Conservation (phyloP, 257 asterid species). For the Nicotiana attenuata region DNA sequence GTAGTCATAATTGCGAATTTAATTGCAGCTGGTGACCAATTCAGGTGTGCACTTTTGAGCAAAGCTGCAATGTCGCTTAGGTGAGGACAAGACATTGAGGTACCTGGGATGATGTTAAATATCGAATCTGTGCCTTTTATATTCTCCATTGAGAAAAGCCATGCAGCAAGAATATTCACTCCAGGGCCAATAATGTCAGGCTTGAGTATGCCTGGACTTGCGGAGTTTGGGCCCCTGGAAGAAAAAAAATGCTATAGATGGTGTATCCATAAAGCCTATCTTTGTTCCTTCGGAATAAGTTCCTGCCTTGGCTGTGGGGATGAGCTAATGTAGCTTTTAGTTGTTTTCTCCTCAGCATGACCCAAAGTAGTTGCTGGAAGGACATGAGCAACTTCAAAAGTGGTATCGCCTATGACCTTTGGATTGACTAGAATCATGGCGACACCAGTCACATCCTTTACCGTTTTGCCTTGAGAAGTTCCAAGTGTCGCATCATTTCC, state of each 20-base stretch:
- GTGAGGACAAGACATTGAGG: conserved; percentile 3
- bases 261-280: background rate
- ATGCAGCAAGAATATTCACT: background rate
- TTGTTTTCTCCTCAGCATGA: background rate
- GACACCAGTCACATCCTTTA: conserved; percentile 32
- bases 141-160: background rate
- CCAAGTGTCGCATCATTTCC: too few relatives aligned
- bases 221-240: background rate
- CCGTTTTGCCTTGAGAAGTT: conserved; percentile 19
- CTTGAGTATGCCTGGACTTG: background rate
- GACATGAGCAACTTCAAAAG: background rate
- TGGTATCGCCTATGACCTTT: too few relatives aligned
- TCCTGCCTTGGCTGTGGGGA: background rate
- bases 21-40: background rate
- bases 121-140: background rate
- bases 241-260: too few relatives aligned
- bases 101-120: background rate
- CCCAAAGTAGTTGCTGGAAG: background rate
- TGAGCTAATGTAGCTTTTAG: background rate
- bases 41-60: background rate
- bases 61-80: background rate
- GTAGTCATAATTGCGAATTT: background rate
- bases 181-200: background rate
- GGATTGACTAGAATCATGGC: conserved; percentile 21
- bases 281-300: background rate